phyloP scores from a whole-genome alignment of 441 rosid species.

The Bruguiera hainesii region DNA sequence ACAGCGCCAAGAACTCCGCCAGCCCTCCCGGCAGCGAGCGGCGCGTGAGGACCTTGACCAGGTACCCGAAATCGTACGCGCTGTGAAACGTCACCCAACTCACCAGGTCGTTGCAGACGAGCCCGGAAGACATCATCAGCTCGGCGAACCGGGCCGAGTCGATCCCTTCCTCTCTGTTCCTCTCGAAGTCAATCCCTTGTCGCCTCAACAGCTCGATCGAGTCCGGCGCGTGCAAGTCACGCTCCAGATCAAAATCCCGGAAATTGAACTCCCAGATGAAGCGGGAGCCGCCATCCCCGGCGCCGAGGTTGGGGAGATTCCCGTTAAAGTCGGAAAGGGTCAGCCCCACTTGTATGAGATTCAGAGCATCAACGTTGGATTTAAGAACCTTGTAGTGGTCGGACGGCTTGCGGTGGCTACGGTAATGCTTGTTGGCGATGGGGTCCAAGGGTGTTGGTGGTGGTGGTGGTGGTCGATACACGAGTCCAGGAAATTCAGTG shows the following conservation, averaged over 20 bases:
- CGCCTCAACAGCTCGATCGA: constrained; percentile 66
- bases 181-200: constrained; percentile 74
- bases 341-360: constrained; percentile 80
- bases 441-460: constrained; percentile 7
- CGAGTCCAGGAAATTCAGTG: constrained; percentile 81
- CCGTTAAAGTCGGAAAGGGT: constrained; percentile 82
- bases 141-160: constrained; percentile 65
- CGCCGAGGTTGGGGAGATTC: constrained; percentile 58
- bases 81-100: constrained; percentile 96
- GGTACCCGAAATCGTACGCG: constrained; percentile 88
- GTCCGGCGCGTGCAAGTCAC: constrained; percentile 69
- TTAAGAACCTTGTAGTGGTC: constrained; percentile 70
- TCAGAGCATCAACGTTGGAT: constrained; percentile 75
- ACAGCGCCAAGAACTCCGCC: constrained; percentile 40
- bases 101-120: constrained; percentile 69
- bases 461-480: constrained; percentile 36
- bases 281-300: constrained; percentile 17
- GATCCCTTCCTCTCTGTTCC: constrained; percentile 52
- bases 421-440: constrained; percentile 3
- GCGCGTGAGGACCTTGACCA: constrained; percentile 71
- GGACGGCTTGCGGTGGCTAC: constrained; percentile 30
- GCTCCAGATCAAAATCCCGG: constrained; percentile 62
- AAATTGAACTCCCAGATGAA: constrained; percentile 94
- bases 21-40: constrained; percentile 45
- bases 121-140: constrained; percentile 83